Evolutionary conservation across 2,329 filamentous ascomycete genomes (phyloP).

Genomic region (Dactylellina haptotyla): DNA sequence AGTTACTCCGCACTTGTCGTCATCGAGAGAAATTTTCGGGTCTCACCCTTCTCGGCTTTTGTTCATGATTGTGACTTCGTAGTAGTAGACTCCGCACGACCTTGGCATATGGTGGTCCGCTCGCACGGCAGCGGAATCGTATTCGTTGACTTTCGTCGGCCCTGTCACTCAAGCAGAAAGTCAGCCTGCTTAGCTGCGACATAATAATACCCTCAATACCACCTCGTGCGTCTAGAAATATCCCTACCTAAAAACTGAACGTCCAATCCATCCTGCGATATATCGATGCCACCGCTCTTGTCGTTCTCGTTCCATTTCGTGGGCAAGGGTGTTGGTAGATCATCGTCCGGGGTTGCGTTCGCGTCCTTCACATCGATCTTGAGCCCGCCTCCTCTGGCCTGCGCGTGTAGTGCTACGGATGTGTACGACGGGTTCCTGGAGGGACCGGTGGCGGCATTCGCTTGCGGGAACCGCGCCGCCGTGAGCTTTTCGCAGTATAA

Average conservation of each 20-base stretch:
- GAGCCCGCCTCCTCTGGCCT: constrained; percentile 76
- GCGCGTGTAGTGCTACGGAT: constrained; percentile 66
- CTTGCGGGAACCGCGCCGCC: constrained; percentile 46
- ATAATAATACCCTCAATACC: not conserved
- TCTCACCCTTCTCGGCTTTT: constrained; percentile 75
- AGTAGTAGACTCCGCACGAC: constrained; percentile 95
- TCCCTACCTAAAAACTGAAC: constrained; percentile 67
- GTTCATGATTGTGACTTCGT: constrained; percentile 75
- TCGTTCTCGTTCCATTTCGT: constrained; percentile 83
- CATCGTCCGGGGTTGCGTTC: constrained; percentile 70
- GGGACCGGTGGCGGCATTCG: constrained; percentile 8
- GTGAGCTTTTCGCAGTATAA: constrained; percentile 57
- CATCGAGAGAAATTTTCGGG: not conserved
- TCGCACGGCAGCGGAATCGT: constrained; percentile 84
- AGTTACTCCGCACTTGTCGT: constrained; percentile 8
- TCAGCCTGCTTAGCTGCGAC: constrained; percentile 19
- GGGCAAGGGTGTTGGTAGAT: constrained; percentile 76
- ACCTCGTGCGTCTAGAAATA: not conserved
- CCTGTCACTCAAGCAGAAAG: constrained; percentile 65
- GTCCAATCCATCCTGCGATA: constrained; percentile 77
- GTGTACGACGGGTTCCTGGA: constrained; percentile 41
- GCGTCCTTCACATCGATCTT: constrained; percentile 87
- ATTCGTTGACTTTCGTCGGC: constrained; percentile 69
- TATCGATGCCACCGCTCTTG: constrained; percentile 77
- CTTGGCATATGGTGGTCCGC: constrained; percentile 86